These are phyloP conservation scores for Amaranthus hypochondriacus DNA, from an alignment of 148 eudicot species.

Conservation along the genomic window DNA sequence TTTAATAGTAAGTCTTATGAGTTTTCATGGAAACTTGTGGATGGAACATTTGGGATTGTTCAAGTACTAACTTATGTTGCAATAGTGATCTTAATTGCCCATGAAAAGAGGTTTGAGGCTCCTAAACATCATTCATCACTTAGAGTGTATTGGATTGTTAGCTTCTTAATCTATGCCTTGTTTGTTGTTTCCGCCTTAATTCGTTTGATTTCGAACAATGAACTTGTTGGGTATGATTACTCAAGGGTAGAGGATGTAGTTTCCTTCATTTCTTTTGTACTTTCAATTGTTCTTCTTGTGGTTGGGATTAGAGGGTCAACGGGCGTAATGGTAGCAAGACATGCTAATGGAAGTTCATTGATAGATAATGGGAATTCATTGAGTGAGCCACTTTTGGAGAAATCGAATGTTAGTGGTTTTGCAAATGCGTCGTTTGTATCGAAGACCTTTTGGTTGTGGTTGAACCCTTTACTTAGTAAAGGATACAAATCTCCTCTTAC, in stretches of 20 bases:
- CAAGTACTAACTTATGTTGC: constrained; percentile 56
- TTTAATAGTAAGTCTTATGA: constrained; percentile 26
- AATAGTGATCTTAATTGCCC: constrained; percentile 45
- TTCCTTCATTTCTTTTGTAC: constrained; percentile 34
- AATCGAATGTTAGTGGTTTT: constrained; percentile 44
- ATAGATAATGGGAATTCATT: constrained; percentile 32
- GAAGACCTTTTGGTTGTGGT: constrained; percentile 75
- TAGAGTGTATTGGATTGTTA: constrained; percentile 54
- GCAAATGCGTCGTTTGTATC: constrained; percentile 66
- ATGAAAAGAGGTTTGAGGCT: constrained; percentile 58
- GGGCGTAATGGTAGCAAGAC: constrained; percentile 37
- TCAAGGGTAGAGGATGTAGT: constrained; percentile 50
- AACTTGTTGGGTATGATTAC: constrained; percentile 3
- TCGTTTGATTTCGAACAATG: constrained; percentile 39
- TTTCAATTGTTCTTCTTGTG: constrained; percentile 45
- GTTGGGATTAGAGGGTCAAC: constrained; percentile 59
- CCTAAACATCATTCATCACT: constrained; percentile 50
- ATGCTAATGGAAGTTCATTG: constrained; percentile 8
- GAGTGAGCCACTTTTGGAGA: constrained; percentile 48
- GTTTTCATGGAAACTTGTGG: constrained; percentile 44
- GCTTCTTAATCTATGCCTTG: constrained; percentile 44
- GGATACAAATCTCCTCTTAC: constrained; percentile 66
- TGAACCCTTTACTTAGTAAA: constrained; percentile 66
- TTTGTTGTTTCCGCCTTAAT: constrained; percentile 44
- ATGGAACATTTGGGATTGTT: constrained; percentile 57